Conservation (phyloP, 2,329 filamentous ascomycete genomes). For the Fusarium sp. region DNA sequence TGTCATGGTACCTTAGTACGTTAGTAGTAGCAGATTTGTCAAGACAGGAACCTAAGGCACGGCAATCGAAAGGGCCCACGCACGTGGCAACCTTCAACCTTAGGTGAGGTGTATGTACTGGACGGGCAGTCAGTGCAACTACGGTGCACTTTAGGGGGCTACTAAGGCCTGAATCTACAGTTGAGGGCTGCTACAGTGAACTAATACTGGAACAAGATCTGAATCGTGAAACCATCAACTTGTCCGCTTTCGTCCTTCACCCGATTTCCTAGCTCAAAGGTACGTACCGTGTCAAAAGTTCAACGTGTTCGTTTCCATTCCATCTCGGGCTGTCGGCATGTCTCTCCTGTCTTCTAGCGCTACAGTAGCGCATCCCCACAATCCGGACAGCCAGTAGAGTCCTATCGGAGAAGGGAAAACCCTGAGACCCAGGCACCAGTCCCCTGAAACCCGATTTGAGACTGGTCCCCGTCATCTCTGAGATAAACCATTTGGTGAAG, state of each 20-base stretch:
- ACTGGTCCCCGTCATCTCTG: not conserved
- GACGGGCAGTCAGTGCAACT: not conserved
- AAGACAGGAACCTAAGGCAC: conserved; percentile 44
- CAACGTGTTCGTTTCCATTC: conserved; percentile 51
- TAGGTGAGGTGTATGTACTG: too few species aligned
- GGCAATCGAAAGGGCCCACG: conserved; percentile 47
- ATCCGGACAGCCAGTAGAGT: conserved; percentile 13
- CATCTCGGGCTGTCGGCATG: conserved; percentile 39
- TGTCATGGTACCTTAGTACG: too few species aligned
- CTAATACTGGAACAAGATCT: conserved; percentile 14
- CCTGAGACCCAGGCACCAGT: conserved; percentile 11
- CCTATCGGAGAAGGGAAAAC: conserved; percentile 4
- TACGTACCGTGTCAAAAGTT: conserved; percentile 37
- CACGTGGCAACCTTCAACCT: conserved; percentile 50
- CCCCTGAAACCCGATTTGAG: conserved; percentile 10
- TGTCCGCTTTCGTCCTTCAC: conserved; percentile 16
- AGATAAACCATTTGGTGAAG: not conserved
- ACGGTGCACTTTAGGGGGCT: not conserved
- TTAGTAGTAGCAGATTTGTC: conserved; percentile 46
- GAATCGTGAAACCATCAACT: conserved; percentile 14
- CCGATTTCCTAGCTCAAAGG: conserved; percentile 2
- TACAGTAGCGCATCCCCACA: conserved; percentile 37
- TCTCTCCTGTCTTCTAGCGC: conserved; percentile 34
- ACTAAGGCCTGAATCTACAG: not conserved
- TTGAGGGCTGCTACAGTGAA: not conserved